Conservation (phyloP, 352 stramenopile species). For the Phytophthora fragariae region DNA sequence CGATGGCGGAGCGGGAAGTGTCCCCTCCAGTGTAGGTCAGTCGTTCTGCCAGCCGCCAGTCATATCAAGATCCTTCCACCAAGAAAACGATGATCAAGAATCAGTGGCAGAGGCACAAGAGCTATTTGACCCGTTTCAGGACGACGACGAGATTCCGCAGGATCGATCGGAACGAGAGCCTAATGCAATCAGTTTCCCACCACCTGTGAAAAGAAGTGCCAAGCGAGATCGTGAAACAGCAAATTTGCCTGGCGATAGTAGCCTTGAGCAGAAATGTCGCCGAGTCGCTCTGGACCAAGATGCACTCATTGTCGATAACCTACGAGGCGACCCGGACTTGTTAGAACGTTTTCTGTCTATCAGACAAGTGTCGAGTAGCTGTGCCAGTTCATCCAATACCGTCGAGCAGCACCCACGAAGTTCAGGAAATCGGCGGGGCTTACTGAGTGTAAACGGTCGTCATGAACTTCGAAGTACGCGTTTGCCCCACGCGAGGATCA, state of each 20-base stretch:
- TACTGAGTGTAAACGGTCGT: neutral
- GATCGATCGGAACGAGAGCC: neutral
- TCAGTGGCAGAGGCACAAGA: neutral
- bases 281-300: neutral
- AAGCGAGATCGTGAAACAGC: too few relatives aligned
- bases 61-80: neutral
- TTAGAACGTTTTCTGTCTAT: neutral
- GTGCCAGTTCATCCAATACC: too few relatives aligned
- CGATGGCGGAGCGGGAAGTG: neutral
- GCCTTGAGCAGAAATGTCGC: too few relatives aligned
- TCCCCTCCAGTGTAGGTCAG: neutral
- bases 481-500: conserved; percentile 6
- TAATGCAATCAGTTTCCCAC: too few relatives aligned
- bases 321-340: conserved; percentile 1
- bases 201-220: too few relatives aligned
- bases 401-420: too few relatives aligned
- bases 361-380: too few relatives aligned
- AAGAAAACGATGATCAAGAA: neutral
- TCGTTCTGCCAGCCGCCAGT: neutral
- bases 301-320: neutral
- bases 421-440: too few relatives aligned
- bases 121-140: conserved; percentile 2
- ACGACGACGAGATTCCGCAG: neutral
- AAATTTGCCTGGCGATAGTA: too few relatives aligned
- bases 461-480: conserved; percentile 1